These are phyloP conservation scores for Arabidopsis hybrid DNA, from an alignment of 441 rosid species.

Conservation along the genomic window DNA sequence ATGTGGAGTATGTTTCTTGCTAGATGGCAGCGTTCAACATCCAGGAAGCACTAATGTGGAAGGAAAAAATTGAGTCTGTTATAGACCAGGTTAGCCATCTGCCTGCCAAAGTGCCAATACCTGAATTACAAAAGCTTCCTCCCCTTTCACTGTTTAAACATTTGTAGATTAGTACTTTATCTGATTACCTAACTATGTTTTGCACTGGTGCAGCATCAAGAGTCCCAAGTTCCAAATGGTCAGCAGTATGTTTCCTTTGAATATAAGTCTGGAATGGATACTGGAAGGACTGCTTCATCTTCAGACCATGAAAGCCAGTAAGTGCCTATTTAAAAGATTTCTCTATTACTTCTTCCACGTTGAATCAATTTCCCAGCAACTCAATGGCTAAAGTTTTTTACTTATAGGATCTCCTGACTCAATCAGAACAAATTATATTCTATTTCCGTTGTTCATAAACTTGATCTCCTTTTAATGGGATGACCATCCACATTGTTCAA, in stretches of 20 bases:
- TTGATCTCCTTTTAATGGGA: slow-evolving; percentile 25
- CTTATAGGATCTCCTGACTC: neutral
- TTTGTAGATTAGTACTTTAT: slow-evolving; percentile 8
- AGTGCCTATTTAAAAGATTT: slow-evolving; percentile 52
- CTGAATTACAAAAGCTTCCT: slow-evolving; percentile 19
- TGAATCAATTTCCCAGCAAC: slow-evolving; percentile 15
- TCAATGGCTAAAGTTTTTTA: slow-evolving; percentile 16
- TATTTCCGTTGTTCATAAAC: slow-evolving; percentile 6
- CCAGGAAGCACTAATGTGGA: slow-evolving; percentile 93
- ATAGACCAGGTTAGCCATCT: slow-evolving; percentile 82
- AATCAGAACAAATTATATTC: neutral
- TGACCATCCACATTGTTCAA: slow-evolving; percentile 17
- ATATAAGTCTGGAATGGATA: slow-evolving; percentile 96
- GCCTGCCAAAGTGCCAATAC: slow-evolving; percentile 20
- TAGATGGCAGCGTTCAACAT: slow-evolving; percentile 99
- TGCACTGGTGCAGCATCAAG: slow-evolving; percentile 80
- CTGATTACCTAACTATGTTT: slow-evolving; percentile 30
- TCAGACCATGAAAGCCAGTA: slow-evolving; percentile 99
- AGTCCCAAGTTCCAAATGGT: slow-evolving; percentile 79
- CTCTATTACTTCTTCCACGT: slow-evolving; percentile 16
- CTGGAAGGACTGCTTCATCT: slow-evolving; percentile 91
- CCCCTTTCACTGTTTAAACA: slow-evolving; percentile 25
- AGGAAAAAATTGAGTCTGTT: slow-evolving; percentile 90
- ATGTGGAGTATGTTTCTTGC: slow-evolving; percentile 34
- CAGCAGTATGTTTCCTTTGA: slow-evolving; percentile 90